Base-by-base conservation (phyloP, 345 rosid genomes). In the Linum lewisii region DNA sequence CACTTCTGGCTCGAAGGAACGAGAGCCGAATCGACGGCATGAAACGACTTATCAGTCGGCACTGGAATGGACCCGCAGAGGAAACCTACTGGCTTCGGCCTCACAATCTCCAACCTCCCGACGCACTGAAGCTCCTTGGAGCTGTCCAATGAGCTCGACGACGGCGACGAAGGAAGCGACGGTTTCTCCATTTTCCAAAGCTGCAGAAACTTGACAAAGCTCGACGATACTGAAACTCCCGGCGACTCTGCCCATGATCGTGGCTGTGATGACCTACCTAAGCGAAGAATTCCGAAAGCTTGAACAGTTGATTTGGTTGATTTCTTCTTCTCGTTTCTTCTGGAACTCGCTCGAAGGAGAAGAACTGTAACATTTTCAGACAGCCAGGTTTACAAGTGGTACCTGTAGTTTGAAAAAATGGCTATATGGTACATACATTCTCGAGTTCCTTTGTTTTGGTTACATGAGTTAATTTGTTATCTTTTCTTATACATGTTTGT, bases 31-130 rank as follows among this genome's bases (percentile, higher is more conserved):
- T 76, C 78, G 73, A 88, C 79, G 52, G 79, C 72, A 11, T 76
- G 86, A 53, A 84, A 88, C 2, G 96, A 76, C 23, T 71, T 81
- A 61, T 91, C 98, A 16, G 95, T 83, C 13, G 83, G 82, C 59
- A 91, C 96, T 15, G 95, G 98, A 16, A 91, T 86, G 6, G 96
- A 84, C 21, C 98, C 98, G 42, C 96, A 88, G 70, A 88, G 92
- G 68, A 91, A 91, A 24, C 96, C 96, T 0, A 83, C 76, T 0
- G 96, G 87, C 53, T 88, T 84, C 0, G 92, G 88, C 36, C 70
- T 66, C 26, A 67, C 80, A 72, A 88, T 82, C 74, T 86, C 96
- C 74, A 91, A 75, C 20, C 49, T 91, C 1, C 96, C 95, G 0
- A 91, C 78, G 69, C 96, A 84, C 66, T 84, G 91, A 3, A 88